Conservation (phyloP, 2,329 filamentous ascomycete genomes). For the Beauveria sp. region DNA sequence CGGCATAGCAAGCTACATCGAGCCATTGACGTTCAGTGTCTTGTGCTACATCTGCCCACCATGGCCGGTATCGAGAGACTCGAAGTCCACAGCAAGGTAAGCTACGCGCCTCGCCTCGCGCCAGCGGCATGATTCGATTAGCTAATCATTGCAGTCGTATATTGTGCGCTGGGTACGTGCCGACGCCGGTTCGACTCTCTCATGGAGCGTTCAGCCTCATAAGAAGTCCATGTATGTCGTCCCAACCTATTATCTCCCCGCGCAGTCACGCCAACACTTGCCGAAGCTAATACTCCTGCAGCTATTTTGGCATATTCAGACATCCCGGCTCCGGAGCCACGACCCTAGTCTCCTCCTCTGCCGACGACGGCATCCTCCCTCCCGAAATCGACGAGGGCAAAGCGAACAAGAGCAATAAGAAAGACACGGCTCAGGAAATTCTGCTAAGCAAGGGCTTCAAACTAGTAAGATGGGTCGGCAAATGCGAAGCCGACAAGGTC, state of each 20-base stretch:
- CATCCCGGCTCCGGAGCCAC: constrained; percentile 70
- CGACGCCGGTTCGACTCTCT: constrained; percentile 82
- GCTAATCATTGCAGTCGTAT: constrained; percentile 64
- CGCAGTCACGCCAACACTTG: constrained; percentile 15
- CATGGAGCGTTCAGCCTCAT: constrained; percentile 95
- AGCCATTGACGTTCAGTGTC: not conserved
- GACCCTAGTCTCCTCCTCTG: constrained; percentile 34
- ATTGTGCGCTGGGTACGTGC: constrained; percentile 97
- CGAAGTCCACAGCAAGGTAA: constrained; percentile 94
- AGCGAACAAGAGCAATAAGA: constrained; percentile 45
- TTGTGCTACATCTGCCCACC: constrained; percentile 13
- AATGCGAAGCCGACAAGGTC: constrained; percentile 94
- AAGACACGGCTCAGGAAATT: constrained; percentile 55
- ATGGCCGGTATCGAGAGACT: constrained; percentile 97
- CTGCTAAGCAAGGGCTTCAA: constrained; percentile 61
- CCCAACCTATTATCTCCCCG: not conserved
- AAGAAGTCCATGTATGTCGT: constrained; percentile 79
- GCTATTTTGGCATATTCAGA: constrained; percentile 96
- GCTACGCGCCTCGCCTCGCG: not conserved
- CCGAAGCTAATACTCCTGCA: constrained; percentile 21
- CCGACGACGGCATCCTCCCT: constrained; percentile 35
- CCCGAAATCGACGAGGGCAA: constrained; percentile 37
- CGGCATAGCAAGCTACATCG: not conserved
- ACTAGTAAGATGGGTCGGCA: constrained; percentile 77
- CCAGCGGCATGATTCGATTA: not conserved